A percentile compares a stretch with the other conserved stretches of the same genome.
These are phyloP conservation scores for Entomortierella beljakovae DNA, from an alignment of 192 early-diverging fungal species.

Conservation along the genomic window DNA sequence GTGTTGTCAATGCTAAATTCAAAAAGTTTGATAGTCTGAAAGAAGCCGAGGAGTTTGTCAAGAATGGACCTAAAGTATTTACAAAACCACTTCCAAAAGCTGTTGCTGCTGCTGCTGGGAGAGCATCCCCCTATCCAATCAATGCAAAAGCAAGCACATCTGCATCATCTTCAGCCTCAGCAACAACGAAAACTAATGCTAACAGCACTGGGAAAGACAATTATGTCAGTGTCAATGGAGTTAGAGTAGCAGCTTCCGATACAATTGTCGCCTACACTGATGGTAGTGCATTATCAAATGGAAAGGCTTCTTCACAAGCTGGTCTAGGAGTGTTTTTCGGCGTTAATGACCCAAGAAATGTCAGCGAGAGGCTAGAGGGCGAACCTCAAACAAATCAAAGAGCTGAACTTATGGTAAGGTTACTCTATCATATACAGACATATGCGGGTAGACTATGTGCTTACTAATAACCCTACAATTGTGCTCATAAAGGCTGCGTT, in stretches of 20 bases:
- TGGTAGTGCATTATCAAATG: constrained; percentile 83
- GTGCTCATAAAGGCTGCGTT: constrained; percentile 60
- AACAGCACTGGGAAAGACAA: constrained; percentile 1
- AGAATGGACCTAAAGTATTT: constrained; percentile 23
- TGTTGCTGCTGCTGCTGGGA: background rate
- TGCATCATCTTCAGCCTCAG: background rate
- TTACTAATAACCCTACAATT: no score
- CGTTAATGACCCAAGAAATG: constrained; percentile 72
- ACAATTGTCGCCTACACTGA: constrained; percentile 80
- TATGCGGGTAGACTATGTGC: no score
- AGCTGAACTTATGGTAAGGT: constrained; percentile 71
- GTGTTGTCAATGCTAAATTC: constrained; percentile 66
- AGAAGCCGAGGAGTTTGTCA: constrained; percentile 68
- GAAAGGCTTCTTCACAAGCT: constrained; percentile 68
- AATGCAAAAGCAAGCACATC: background rate
- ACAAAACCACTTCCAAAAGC: constrained; percentile 13
- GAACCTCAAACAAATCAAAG: constrained; percentile 77
- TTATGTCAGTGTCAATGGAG: constrained; percentile 13
- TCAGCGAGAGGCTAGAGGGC: constrained; percentile 64
- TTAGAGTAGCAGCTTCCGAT: constrained; percentile 15
- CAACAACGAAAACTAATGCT: background rate
- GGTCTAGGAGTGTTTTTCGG: constrained; percentile 92
- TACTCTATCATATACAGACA: no score
- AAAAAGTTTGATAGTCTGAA: constrained; percentile 68
- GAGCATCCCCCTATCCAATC: constrained; percentile 7